These are phyloP conservation scores for Protomyces gravidus DNA, from an alignment of 1,139 yeast species.

Conservation along the genomic window DNA sequence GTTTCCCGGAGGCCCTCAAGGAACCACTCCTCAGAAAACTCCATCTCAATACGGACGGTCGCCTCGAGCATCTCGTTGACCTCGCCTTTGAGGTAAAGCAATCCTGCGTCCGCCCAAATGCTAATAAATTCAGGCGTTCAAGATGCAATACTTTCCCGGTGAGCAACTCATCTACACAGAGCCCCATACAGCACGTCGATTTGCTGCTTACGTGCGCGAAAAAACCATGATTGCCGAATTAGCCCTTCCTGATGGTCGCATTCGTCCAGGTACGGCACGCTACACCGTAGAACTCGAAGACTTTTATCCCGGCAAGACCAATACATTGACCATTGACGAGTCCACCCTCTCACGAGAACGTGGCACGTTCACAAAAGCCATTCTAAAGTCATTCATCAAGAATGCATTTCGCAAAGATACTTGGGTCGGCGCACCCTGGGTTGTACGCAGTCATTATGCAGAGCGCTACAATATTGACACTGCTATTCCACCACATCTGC, in stretches of 20 bases:
- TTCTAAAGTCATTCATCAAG: constrained; percentile 82
- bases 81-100: constrained; percentile 15
- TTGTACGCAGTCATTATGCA: constrained; percentile 71
- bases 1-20: constrained; percentile 84
- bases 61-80: constrained; percentile 63
- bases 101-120: constrained; percentile 39
- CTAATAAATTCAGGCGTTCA: constrained; percentile 49
- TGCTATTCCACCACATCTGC: constrained; percentile 40
- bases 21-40: constrained; percentile 83
- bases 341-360: constrained; percentile 75
- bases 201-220: constrained; percentile 57
- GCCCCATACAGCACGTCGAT: neutral
- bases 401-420: constrained; percentile 75
- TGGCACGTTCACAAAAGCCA: constrained; percentile 80
- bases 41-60: constrained; percentile 76
- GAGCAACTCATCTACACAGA: constrained; percentile 58
- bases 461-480: constrained; percentile 41
- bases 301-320: constrained; percentile 39
- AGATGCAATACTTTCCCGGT: constrained; percentile 85
- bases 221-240: constrained; percentile 45
- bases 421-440: constrained; percentile 94
- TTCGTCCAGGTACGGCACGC: constrained; percentile 60
- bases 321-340: constrained; percentile 56
- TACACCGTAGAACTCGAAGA: constrained; percentile 62
- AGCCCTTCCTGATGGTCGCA: constrained; percentile 46